Evolutionary conservation across 345 rosid genomes (phyloP).

Genomic region (Syzygium aqueum): DNA sequence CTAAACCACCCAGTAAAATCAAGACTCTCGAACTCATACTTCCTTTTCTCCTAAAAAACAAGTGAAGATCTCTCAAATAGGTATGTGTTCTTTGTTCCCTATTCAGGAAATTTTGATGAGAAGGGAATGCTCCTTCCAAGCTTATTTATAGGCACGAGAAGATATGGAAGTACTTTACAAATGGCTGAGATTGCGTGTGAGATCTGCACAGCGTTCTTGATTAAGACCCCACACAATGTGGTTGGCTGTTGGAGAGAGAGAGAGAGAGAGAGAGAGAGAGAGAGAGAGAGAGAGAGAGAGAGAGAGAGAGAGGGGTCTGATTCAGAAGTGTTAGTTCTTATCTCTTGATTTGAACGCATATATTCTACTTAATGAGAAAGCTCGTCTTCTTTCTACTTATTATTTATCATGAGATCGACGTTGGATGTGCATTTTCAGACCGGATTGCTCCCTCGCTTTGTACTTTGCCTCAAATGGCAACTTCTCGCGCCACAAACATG

Average conservation of each 20-base stretch:
- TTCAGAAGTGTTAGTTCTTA: background rate
- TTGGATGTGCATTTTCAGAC: background rate
- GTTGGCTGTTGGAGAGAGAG: background rate
- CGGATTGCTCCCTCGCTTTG: background rate
- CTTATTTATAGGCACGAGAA: background rate
- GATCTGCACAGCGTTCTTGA: background rate
- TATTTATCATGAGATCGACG: background rate
- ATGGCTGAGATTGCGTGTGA: background rate
- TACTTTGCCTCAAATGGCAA: background rate
- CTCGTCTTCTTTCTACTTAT: background rate
- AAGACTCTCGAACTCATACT: conserved; percentile 10
- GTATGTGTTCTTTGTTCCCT: background rate
- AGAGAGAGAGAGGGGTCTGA: background rate
- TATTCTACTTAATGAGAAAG: background rate
- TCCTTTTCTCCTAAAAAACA: background rate
- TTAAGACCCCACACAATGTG: background rate
- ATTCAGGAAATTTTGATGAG: background rate
- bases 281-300: background rate
- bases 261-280: background rate
- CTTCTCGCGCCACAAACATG: background rate
- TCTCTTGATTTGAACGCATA: background rate
- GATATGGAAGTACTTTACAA: background rate
- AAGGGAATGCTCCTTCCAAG: background rate
- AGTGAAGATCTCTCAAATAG: background rate
- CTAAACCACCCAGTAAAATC: background rate